Percentiles rank a stretch among this genome's conserved stretches.
phyloP scores from a whole-genome alignment of 2,329 filamentous ascomycete genomes.

The Calonectria hongkongensis region DNA sequence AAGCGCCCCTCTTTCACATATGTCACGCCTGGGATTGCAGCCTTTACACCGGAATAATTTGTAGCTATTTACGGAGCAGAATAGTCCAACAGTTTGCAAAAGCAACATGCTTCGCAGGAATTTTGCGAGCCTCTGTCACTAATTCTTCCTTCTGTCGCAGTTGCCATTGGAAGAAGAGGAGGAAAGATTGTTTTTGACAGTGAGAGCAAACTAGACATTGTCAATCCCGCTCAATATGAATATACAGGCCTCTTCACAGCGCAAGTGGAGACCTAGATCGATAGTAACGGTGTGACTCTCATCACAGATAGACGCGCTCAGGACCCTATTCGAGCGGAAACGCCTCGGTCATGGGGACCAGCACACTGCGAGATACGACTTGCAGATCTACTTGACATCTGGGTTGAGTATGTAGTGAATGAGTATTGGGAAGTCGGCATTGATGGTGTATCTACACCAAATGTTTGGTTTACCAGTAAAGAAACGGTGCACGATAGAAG shows the following conservation, averaged over 20 bases:
- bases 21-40: background rate
- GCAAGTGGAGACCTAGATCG: no score
- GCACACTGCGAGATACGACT: background rate
- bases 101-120: background rate
- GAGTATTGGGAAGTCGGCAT: background rate
- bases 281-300: background rate
- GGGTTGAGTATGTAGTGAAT: background rate
- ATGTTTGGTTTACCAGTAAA: background rate
- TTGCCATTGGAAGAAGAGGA: background rate
- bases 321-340: background rate
- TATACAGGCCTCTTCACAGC: slow-evolving; percentile 1
- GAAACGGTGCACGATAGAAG: background rate
- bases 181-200: background rate
- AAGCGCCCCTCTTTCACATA: slow-evolving; percentile 10
- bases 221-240: background rate
- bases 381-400: background rate
- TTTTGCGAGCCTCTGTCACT: background rate
- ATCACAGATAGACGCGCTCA: background rate
- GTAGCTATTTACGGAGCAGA: background rate
- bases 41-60: background rate
- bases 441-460: background rate
- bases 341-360: background rate
- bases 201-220: background rate
- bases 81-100: background rate
- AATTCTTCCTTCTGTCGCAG: background rate